Percentiles rank a stretch among this genome's conserved stretches.
These are phyloP conservation scores for Trifolium repens DNA, from an alignment of 306 rosid species.

Conservation along the genomic window DNA sequence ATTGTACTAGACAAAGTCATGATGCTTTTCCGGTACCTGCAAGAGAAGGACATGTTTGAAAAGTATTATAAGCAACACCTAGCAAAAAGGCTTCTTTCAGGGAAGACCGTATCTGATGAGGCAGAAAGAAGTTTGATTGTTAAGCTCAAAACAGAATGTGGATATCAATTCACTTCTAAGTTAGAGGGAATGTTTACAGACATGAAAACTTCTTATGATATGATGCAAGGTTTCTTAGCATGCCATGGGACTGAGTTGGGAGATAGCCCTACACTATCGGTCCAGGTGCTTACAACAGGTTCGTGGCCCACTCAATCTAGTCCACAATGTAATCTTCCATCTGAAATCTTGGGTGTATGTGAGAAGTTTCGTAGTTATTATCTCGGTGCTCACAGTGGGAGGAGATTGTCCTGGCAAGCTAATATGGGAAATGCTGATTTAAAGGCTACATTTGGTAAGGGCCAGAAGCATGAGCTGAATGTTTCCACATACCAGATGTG, in stretches of 20 bases:
- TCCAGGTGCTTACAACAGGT: conserved; percentile 67
- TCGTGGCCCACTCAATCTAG: conserved; percentile 68
- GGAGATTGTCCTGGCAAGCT: conserved; percentile 67
- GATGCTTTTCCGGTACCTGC: conserved; percentile 69
- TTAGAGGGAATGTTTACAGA: conserved; percentile 67
- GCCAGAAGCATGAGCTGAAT: conserved; percentile 64
- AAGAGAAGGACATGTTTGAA: conserved; percentile 66
- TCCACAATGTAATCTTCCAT: conserved; percentile 58
- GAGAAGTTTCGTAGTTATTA: conserved; percentile 57
- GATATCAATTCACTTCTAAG: conserved; percentile 62
- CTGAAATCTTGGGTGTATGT: conserved; percentile 53
- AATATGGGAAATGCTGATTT: conserved; percentile 66
- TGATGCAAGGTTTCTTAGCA: conserved; percentile 54
- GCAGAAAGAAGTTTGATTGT: conserved; percentile 65
- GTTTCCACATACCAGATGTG: conserved; percentile 70
- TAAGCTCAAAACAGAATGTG: conserved; percentile 69
- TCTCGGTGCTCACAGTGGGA: conserved; percentile 61
- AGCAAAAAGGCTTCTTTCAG: conserved; percentile 61
- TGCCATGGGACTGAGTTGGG: conserved; percentile 46
- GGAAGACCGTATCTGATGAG: conserved; percentile 59
- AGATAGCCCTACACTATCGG: conserved; percentile 52
- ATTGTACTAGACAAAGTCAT: conserved; percentile 62
- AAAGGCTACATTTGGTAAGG: conserved; percentile 55
- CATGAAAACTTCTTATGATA: conserved; percentile 62
- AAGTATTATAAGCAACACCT: conserved; percentile 66